Evolutionary conservation across 176 grass and related monocot genomes (phyloP).

Genomic region (Musa schizocarpa): DNA sequence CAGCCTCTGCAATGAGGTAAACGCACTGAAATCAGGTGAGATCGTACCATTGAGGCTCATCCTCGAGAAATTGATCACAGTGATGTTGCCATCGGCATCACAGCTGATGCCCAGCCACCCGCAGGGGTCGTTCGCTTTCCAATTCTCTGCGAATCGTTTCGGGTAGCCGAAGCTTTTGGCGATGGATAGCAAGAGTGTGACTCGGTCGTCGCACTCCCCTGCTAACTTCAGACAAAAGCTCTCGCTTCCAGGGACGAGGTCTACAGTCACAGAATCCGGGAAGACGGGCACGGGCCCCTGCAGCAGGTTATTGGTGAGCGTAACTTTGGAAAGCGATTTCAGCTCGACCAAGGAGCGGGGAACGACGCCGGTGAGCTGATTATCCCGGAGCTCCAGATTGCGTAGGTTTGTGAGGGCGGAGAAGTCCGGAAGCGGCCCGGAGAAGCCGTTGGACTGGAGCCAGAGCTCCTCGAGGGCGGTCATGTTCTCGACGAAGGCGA

Average conservation of each 20-base stretch:
- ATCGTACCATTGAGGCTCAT: conserved; percentile 14
- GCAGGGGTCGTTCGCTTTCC: conserved; percentile 21
- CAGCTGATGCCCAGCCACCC: conserved; percentile 10
- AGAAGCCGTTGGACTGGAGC: conserved; percentile 32
- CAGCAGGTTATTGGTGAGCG: conserved; percentile 27
- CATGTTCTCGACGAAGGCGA: conserved; percentile 27
- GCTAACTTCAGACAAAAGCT: conserved; percentile 3
- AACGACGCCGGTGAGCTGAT: conserved; percentile 30
- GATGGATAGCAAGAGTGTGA: conserved; percentile 13
- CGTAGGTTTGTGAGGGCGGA: conserved; percentile 16
- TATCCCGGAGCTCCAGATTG: conserved; percentile 26
- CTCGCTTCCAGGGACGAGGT: neutral
- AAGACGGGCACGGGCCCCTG: conserved; percentile 32
- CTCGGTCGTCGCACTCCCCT: conserved; percentile 4
- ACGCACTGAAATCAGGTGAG: conserved; percentile 1
- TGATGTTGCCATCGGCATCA: neutral
- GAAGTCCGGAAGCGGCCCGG: conserved; percentile 22
- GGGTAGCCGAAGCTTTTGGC: conserved; percentile 11
- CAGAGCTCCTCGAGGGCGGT: conserved; percentile 4
- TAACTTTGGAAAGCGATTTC: conserved; percentile 14
- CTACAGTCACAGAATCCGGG: neutral
- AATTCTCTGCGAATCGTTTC: neutral
- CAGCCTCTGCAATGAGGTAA: conserved; percentile 15
- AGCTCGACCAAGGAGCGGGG: conserved; percentile 24
- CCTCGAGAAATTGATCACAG: conserved; percentile 3